These are phyloP conservation scores for Byssothecium circinans DNA, from an alignment of 2,329 filamentous ascomycete genomes.

Conservation along the genomic window DNA sequence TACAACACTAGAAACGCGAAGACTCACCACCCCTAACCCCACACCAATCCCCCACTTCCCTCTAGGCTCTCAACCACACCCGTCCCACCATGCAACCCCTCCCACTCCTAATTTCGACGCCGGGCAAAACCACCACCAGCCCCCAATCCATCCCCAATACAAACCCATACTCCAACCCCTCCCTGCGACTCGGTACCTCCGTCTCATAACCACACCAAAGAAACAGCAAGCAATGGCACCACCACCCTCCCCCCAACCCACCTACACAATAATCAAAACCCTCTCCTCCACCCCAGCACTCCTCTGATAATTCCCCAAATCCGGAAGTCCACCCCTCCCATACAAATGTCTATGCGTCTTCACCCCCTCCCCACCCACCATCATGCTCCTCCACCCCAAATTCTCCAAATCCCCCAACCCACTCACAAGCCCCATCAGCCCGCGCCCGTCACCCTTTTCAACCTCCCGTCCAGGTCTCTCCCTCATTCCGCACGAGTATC, in stretches of 20 bases:
- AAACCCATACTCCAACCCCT: constrained; percentile 55
- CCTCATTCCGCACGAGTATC: constrained; percentile 18
- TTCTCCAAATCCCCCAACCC: constrained; percentile 9
- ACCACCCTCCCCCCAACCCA: neutral
- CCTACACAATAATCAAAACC: constrained; percentile 13
- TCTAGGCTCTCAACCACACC: constrained; percentile 46
- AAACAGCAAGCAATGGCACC: neutral
- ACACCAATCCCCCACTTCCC: constrained; percentile 37
- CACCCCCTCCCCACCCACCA: constrained; percentile 6
- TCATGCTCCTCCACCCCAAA: constrained; percentile 8
- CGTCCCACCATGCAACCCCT: too few relatives aligned
- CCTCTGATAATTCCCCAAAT: constrained; percentile 11
- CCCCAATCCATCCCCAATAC: constrained; percentile 41
- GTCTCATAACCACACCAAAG: too few relatives aligned
- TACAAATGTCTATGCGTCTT: constrained; percentile 12
- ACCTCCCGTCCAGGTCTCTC: constrained; percentile 5
- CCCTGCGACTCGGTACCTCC: constrained; percentile 51
- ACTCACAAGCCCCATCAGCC: neutral
- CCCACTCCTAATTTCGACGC: constrained; percentile 47
- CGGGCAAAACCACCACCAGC: constrained; percentile 44
- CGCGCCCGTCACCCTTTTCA: constrained; percentile 10
- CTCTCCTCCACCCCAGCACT: constrained; percentile 12
- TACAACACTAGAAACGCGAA: neutral
- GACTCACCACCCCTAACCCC: constrained; percentile 40
- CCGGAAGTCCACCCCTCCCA: constrained; percentile 6